A percentile compares a stretch with the other conserved stretches of the same genome.
Conservation (phyloP, 768 basidiomycete genomes). For the Sutorius australiensis region DNA sequence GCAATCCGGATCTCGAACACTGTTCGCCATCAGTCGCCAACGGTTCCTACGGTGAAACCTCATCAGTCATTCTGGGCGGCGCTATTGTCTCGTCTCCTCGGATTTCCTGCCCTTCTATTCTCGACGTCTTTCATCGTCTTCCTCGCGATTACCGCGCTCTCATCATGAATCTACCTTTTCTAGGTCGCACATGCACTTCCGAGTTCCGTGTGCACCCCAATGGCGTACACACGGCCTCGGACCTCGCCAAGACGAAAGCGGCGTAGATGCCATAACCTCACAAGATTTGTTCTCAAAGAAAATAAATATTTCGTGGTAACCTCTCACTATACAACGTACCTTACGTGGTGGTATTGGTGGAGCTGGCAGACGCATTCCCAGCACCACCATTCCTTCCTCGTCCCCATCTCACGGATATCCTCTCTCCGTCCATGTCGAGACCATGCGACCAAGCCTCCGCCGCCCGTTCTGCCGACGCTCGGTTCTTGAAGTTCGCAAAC, state of each 20-base stretch:
- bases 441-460: slow-evolving; percentile 91
- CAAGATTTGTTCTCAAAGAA: background rate
- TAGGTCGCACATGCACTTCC: slow-evolving; percentile 39
- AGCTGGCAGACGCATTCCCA: slow-evolving; percentile 31
- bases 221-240: background rate
- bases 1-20: background rate
- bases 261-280: background rate
- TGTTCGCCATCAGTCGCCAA: background rate
- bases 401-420: slow-evolving; percentile 83
- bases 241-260: background rate
- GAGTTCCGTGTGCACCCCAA: slow-evolving; percentile 23
- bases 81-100: slow-evolving; percentile 47
- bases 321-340: background rate
- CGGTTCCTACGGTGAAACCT: background rate
- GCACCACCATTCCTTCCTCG: slow-evolving; percentile 52
- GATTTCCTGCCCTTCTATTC: slow-evolving; percentile 50
- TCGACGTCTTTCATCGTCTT: slow-evolving; percentile 46
- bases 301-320: background rate
- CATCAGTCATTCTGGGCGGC: slow-evolving; percentile 35
- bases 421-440: slow-evolving; percentile 77
- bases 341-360: slow-evolving; percentile 11
- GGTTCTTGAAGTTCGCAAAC: slow-evolving; percentile 89
- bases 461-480: slow-evolving; percentile 79
- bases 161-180: slow-evolving; percentile 41
- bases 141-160: slow-evolving; percentile 50